A percentile compares a stretch with the other conserved stretches of the same genome.
These are phyloP conservation scores for Exophiala aquamarina DNA, from an alignment of 2,329 filamentous ascomycete species.

Conservation along the genomic window DNA sequence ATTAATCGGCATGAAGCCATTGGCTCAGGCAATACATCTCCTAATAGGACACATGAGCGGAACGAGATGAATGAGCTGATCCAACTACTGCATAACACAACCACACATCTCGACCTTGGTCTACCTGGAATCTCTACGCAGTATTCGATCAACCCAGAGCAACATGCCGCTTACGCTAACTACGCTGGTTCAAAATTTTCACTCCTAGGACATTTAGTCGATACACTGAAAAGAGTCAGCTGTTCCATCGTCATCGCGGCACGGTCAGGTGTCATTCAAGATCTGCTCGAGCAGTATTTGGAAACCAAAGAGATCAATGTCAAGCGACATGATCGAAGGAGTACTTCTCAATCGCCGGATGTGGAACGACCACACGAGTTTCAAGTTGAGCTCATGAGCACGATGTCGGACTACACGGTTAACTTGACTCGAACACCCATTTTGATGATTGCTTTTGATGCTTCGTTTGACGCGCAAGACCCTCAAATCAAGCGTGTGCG, in stretches of 20 bases:
- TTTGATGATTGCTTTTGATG: slow-evolving; percentile 45
- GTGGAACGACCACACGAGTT: slow-evolving; percentile 27
- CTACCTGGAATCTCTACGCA: slow-evolving; percentile 39
- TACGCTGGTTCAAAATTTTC: slow-evolving; percentile 49
- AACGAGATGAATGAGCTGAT: slow-evolving; percentile 37
- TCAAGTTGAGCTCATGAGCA: slow-evolving; percentile 36
- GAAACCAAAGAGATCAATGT: slow-evolving; percentile 39
- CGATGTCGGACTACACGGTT: slow-evolving; percentile 37
- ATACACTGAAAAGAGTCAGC: slow-evolving; percentile 35
- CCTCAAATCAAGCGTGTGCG: slow-evolving; percentile 41
- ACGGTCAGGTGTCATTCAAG: slow-evolving; percentile 36
- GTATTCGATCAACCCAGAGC: slow-evolving; percentile 34
- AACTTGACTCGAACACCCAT: slow-evolving; percentile 33
- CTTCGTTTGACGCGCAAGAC: slow-evolving; percentile 40
- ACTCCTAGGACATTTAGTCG: slow-evolving; percentile 43
- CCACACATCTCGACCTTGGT: slow-evolving; percentile 47
- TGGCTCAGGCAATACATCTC: slow-evolving; percentile 22
- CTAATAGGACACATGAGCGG: slow-evolving; percentile 22
- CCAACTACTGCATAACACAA: slow-evolving; percentile 41
- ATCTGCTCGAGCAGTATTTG: slow-evolving; percentile 44
- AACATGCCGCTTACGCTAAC: slow-evolving; percentile 46
- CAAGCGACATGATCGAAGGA: slow-evolving; percentile 27
- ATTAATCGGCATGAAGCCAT: slow-evolving; percentile 24
- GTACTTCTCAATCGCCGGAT: slow-evolving; percentile 22
- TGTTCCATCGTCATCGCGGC: slow-evolving; percentile 42